Evolutionary conservation across 345 rosid species (phyloP).

Genomic region (Brassica cretica): DNA sequence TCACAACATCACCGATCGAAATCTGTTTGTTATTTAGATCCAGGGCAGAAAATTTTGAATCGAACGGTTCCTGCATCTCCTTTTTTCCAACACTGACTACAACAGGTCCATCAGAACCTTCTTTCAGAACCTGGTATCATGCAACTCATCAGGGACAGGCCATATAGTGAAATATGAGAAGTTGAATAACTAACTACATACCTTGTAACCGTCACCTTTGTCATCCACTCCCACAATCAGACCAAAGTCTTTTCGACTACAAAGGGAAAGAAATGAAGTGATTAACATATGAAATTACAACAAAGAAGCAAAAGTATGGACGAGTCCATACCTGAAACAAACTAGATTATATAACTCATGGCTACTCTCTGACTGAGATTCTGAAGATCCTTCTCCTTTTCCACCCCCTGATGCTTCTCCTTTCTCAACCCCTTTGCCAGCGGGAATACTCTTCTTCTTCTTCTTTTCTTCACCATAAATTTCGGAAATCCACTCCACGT

Average conservation of each 20-base stretch:
- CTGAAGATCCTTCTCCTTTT: slow-evolving; percentile 63
- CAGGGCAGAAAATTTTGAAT: slow-evolving; percentile 73
- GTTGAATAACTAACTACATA: slow-evolving; percentile 31
- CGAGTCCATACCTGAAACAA: slow-evolving; percentile 67
- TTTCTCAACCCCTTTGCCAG: slow-evolving; percentile 56
- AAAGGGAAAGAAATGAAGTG: slow-evolving; percentile 37
- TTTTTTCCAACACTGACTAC: slow-evolving; percentile 57
- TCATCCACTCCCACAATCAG: slow-evolving; percentile 74
- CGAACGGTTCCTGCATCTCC: slow-evolving; percentile 58
- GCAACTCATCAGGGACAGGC: slow-evolving; percentile 30
- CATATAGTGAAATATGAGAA: slow-evolving; percentile 2
- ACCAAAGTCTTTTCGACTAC: slow-evolving; percentile 90
- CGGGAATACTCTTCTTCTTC: slow-evolving; percentile 46
- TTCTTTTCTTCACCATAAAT: slow-evolving; percentile 79
- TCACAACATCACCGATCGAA: slow-evolving; percentile 72
- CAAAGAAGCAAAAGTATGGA: slow-evolving; percentile 17
- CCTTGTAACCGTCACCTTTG: slow-evolving; percentile 84
- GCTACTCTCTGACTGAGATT: slow-evolving; percentile 43
- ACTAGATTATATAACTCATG: slow-evolving; percentile 68
- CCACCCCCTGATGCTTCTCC: slow-evolving; percentile 53
- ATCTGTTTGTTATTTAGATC: slow-evolving; percentile 63
- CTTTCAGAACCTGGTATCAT: slow-evolving; percentile 70
- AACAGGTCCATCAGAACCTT: slow-evolving; percentile 62
- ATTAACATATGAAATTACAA: slow-evolving; percentile 16
- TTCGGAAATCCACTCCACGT: slow-evolving; percentile 84